Evolutionary conservation across 2,329 filamentous ascomycete species (phyloP).

Genomic region (Colletotrichum chlorophyti): DNA sequence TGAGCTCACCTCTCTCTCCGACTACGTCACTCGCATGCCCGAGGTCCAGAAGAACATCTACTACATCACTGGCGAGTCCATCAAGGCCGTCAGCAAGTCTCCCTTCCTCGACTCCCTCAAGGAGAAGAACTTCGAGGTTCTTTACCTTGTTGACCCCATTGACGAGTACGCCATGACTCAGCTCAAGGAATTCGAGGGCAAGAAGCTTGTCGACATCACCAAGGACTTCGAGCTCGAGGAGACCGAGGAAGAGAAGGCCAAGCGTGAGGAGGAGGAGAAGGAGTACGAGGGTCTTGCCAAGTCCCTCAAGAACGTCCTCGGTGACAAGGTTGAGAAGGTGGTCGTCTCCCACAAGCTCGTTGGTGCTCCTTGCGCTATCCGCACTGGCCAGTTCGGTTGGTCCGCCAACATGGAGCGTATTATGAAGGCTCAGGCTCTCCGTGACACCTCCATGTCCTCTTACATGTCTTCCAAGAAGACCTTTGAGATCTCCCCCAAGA

Average conservation of each 20-base stretch:
- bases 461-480: conserved; percentile 99
- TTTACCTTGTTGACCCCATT: conserved; percentile 99
- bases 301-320: conserved; percentile 98
- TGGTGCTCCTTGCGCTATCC: conserved; percentile 95
- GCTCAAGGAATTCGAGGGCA: conserved; percentile 99
- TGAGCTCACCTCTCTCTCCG: conserved; percentile 89
- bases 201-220: conserved; percentile 99
- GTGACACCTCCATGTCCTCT: conserved; percentile 98
- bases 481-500: conserved; percentile 99
- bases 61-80: conserved; percentile 99
- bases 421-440: conserved; percentile 99
- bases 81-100: conserved; percentile 97
- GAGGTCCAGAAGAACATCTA: conserved; percentile 99
- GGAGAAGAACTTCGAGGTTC: conserved; percentile 99
- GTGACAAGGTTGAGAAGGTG: conserved; percentile 99
- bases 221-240: conserved; percentile 99
- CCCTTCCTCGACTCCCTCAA: conserved; percentile 99
- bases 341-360: conserved; percentile 98
- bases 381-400: conserved; percentile 99
- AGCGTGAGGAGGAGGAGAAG: conserved; percentile 97
- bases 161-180: conserved; percentile 99
- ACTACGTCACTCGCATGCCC: conserved; percentile 99
- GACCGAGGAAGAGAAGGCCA: conserved; percentile 98
- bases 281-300: conserved; percentile 95
- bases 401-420: conserved; percentile 99